These are phyloP conservation scores for Nigrospora oryzae DNA, from an alignment of 2,329 filamentous ascomycete species.

Conservation along the genomic window DNA sequence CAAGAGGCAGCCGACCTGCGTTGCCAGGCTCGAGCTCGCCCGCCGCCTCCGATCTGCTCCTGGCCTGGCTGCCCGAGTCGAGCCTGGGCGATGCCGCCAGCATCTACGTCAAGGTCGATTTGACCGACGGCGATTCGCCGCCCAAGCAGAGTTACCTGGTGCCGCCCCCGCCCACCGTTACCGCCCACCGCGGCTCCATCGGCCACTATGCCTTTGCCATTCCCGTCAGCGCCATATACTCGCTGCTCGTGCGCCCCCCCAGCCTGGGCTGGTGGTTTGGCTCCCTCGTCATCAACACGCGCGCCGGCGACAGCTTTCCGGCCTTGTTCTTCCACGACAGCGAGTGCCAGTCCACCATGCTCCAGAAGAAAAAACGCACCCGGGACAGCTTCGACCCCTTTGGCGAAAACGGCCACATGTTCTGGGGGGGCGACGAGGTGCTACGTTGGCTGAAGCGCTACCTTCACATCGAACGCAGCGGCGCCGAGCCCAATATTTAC, in stretches of 20 bases:
- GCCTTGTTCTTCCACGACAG: conserved; percentile 96
- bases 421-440: conserved; percentile 97
- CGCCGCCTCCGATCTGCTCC: conserved; percentile 64
- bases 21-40: conserved; percentile 30
- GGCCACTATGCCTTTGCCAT: conserved; percentile 88
- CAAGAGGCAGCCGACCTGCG: conserved; percentile 26
- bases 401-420: conserved; percentile 74
- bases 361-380: conserved; percentile 82
- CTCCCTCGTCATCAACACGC: conserved; percentile 85
- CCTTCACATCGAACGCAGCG: conserved; percentile 72
- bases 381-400: conserved; percentile 87
- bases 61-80: conserved; percentile 90
- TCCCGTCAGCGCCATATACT: conserved; percentile 84
- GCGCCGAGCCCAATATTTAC: conserved; percentile 83
- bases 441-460: conserved; percentile 84
- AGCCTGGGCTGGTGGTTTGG: conserved; percentile 99
- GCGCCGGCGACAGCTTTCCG: conserved; percentile 85
- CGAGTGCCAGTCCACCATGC: conserved; percentile 90
- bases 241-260: conserved; percentile 79
- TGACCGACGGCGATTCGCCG: conserved; percentile 70
- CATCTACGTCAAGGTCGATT: conserved; percentile 92
- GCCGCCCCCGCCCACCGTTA: conserved; percentile 80
- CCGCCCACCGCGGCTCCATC: conserved; percentile 59
- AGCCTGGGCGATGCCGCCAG: conserved; percentile 77
- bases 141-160: conserved; percentile 86